Evolutionary conservation across 352 stramenopile species (phyloP), one percentile per base, ranked within the genome.

Genomic region (Phytophthora rubi): DNA sequence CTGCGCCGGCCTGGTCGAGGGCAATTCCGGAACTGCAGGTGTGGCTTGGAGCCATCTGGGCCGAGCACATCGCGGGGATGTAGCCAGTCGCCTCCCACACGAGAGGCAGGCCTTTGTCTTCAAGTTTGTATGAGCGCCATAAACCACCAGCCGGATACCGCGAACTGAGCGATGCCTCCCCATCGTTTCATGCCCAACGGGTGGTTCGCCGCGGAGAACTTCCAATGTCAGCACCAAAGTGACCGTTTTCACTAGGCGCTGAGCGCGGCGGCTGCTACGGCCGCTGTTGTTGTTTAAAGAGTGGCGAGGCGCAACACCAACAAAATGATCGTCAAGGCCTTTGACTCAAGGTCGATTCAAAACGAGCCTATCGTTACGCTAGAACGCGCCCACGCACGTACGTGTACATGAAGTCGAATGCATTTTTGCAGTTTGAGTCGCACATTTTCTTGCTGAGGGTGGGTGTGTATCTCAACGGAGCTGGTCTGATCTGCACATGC

Each of bases 21-120:
- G 58, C 48, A 60, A 70, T 73, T 73, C 66, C 60, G 9, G 12
- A 39, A 70, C 35, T 66, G 61, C 61, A 67, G 57, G 49, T 66
- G 64, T 21, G 42, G 23, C 23, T 3, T 61, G 64, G n/a, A 23
- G 45, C 33, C 55, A 66, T 49, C 39, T 65, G 39, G 48, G 26
- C 58, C 16, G 13, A 23, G 54, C 59, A 68, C 51, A 71, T 69
- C 60, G 28, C 51, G 48, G 62, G 65, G 74, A 56, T 55, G 13
- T 59, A 75, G 70, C 53, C 70, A 21, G 47, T 5, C 7, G 28
- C 6, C 42, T 26, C 23, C 23, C 23, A 55, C 58, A 69, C n/a
- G 39, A 62, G 62, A 71, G 68, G 63, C 67, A 71, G 67, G 28
- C 26, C 26, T 44, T 44, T 44, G 35, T 16, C 35, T 44, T 12